Percentiles rank a stretch among this genome's conserved stretches.
These are phyloP conservation scores for Claviceps arundinis DNA, from an alignment of 2,329 filamentous ascomycete species.

Conservation along the genomic window DNA sequence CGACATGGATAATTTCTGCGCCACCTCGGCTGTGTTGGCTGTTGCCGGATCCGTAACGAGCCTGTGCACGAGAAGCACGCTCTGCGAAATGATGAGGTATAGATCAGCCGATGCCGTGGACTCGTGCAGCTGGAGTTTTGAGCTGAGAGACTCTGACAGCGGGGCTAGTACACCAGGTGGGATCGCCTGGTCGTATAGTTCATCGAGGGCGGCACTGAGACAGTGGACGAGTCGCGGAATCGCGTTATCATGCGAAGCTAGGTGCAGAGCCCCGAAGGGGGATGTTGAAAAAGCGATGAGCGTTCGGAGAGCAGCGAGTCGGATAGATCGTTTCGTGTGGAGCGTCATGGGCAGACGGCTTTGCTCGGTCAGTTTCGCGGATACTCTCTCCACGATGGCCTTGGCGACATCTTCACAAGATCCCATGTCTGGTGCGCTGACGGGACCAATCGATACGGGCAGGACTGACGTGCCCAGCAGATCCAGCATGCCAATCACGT, in stretches of 20 bases:
- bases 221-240: conserved; percentile 65
- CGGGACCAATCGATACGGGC: conserved; percentile 51
- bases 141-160: conserved; percentile 5
- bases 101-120: conserved; percentile 17
- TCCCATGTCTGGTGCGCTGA: conserved; percentile 31
- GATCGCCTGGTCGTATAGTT: conserved; percentile 49
- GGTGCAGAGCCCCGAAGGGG: conserved; percentile 47
- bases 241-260: conserved; percentile 54
- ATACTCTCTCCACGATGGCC: conserved; percentile 47
- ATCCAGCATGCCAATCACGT: conserved; percentile 51
- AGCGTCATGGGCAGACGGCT: conserved; percentile 26
- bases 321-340: conserved; percentile 28
- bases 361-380: conserved; percentile 45
- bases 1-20: conserved; percentile 55
- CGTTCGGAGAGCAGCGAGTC: conserved; percentile 36
- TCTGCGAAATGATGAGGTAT: conserved; percentile 33
- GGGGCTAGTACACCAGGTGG: conserved; percentile 25
- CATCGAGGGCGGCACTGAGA: conserved; percentile 51
- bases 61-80: conserved; percentile 36
- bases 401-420: conserved; percentile 29
- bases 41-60: conserved; percentile 36
- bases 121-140: conserved; percentile 7
- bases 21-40: conserved; percentile 42
- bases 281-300: conserved; percentile 48
- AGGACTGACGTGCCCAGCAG: conserved; percentile 55